Conservation (phyloP, 164 flowering plant species). For the Chimonanthus salicifolius region DNA sequence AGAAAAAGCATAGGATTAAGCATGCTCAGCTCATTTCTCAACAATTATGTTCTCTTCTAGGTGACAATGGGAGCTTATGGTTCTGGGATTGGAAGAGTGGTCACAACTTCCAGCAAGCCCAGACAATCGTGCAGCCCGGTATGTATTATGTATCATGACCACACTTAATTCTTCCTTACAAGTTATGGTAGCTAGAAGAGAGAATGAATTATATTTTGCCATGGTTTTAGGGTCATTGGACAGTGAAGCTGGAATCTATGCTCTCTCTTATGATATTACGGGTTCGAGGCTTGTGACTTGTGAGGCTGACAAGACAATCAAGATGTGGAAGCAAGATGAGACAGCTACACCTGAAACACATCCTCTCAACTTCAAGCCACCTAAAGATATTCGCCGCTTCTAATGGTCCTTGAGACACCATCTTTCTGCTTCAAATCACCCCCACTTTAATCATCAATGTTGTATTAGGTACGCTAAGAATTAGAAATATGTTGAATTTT, state of each 20-base stretch:
- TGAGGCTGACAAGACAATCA: conserved; percentile 96
- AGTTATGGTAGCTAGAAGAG: neutral
- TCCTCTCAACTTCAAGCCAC: conserved; percentile 90
- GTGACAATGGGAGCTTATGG: conserved; percentile 98
- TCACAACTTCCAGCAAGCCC: conserved; percentile 92
- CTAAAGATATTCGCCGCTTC: conserved; percentile 82
- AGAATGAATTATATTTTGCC: neutral
- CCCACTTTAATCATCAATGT: too few relatives aligned
- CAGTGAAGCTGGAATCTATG: conserved; percentile 95
- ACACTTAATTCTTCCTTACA: neutral
- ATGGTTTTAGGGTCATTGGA: conserved; percentile 79
- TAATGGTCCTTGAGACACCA: conserved; percentile 14
- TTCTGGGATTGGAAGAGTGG: conserved; percentile 99
- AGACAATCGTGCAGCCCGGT: conserved; percentile 99
- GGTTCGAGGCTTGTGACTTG: conserved; percentile 87
- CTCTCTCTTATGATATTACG: conserved; percentile 69
- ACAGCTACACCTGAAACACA: conserved; percentile 92
- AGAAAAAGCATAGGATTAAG: too few relatives aligned
- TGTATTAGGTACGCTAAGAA: too few relatives aligned
- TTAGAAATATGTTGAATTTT: too few relatives aligned
- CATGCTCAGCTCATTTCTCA: neutral
- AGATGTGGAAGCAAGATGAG: conserved; percentile 99
- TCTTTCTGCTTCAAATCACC: too few relatives aligned
- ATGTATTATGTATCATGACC: conserved; percentile 5
- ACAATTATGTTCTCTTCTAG: conserved; percentile 26